phyloP scores from a whole-genome alignment of 139 green algal genomes.

The Picochlorum sp. region DNA sequence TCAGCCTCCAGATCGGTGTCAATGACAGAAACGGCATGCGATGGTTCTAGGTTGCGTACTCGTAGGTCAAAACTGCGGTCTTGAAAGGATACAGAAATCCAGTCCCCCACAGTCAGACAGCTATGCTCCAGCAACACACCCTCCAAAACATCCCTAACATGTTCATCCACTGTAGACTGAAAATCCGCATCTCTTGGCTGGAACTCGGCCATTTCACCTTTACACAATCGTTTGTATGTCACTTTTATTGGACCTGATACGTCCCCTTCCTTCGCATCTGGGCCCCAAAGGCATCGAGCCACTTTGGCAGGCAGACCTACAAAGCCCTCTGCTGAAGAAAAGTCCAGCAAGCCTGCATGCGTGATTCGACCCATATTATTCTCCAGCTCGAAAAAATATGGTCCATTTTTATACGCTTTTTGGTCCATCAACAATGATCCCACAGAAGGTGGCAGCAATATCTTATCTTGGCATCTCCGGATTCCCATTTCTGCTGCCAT shows the following conservation, averaged over 20 bases:
- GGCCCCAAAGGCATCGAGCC: conserved; percentile 43
- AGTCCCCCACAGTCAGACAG: conserved; percentile 62
- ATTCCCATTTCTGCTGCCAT: conserved; percentile 34
- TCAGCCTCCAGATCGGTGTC: conserved; percentile 74
- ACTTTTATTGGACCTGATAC: conserved; percentile 10
- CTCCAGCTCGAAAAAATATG: conserved; percentile 59
- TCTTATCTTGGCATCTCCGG: conserved; percentile 52
- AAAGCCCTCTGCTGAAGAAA: conserved; percentile 56
- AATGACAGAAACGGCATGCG: conserved; percentile 2
- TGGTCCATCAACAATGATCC: conserved; percentile 50
- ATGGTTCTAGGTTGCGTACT: conserved; percentile 51
- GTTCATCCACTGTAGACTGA: conserved; percentile 41
- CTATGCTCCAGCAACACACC: conserved; percentile 36
- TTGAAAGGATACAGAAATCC: conserved; percentile 32
- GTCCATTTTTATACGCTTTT: conserved; percentile 56
- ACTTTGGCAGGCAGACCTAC: conserved; percentile 46
- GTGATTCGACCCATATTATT: conserved; percentile 16
- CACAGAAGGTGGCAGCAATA: conserved; percentile 54
- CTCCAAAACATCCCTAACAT: conserved; percentile 51
- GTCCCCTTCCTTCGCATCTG: conserved; percentile 2
- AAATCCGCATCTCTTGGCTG: conserved; percentile 54
- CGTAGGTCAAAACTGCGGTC: conserved; percentile 20
- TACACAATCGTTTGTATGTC: conserved; percentile 24
- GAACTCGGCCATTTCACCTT: conserved; percentile 27
- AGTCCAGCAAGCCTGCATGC: conserved; percentile 68